A percentile compares a stretch with the other conserved stretches of the same genome.
These are phyloP conservation scores for Ceratobasidium sp. DNA, from an alignment of 1,284 basidiomycete genomes.

Conservation along the genomic window DNA sequence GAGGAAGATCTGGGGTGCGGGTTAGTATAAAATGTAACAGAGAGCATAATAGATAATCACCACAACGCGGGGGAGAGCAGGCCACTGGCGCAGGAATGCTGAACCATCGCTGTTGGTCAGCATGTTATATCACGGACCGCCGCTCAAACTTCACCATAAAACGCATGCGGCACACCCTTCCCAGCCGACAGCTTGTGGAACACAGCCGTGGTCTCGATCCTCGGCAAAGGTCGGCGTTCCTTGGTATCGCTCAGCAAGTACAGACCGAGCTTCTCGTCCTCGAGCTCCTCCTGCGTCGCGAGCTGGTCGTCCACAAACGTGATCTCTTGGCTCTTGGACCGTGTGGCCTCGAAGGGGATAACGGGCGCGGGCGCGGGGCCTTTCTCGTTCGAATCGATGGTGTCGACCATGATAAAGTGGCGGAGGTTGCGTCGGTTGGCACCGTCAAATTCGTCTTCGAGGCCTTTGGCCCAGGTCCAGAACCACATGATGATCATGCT, in stretches of 20 bases:
- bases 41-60: conserved; percentile 54
- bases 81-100: conserved; percentile 65
- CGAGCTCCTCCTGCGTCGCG: conserved; percentile 46
- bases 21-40: neutral
- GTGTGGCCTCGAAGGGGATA: conserved; percentile 17
- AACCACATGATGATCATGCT: conserved; percentile 64
- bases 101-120: neutral
- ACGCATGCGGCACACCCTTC: conserved; percentile 68
- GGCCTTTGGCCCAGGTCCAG: conserved; percentile 70
- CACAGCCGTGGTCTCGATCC: conserved; percentile 65
- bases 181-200: conserved; percentile 67
- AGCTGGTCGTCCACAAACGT: conserved; percentile 48
- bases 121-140: too few species aligned
- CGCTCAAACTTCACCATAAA: conserved; percentile 55
- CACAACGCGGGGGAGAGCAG: conserved; percentile 67
- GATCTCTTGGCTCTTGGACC: conserved; percentile 35
- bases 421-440: conserved; percentile 65
- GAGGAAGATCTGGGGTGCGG: conserved; percentile 63
- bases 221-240: conserved; percentile 56
- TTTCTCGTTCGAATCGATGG: conserved; percentile 41
- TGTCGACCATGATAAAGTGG: conserved; percentile 59
- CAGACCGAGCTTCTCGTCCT: conserved; percentile 46
- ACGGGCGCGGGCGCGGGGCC: conserved; percentile 13
- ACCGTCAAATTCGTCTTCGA: conserved; percentile 71
- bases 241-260: conserved; percentile 39